Evolutionary conservation across 306 rosid species (phyloP), one percentile per base, ranked within the genome.

Genomic region (Gillenia trifoliata): DNA sequence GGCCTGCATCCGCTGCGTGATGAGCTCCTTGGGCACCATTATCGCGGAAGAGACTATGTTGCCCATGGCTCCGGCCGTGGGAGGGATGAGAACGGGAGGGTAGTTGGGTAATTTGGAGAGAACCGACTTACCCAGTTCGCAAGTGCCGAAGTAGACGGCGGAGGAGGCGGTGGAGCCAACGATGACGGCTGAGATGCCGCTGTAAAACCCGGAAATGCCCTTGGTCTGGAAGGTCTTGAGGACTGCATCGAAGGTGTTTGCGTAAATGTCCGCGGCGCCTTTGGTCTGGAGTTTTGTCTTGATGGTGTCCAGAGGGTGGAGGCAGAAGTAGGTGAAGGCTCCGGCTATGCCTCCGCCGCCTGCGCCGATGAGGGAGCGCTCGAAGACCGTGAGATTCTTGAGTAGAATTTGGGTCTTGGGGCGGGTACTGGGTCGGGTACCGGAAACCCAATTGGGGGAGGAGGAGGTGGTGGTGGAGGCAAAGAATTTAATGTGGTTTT

Each of bases 321-420:
- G 89, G 78, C 95, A 94, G 6, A 89, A 96, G 77, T 91, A 88
- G 40, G 98, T 93, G 81, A 94, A 94, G n/a, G 98, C 98, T 1
- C 98, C 98, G 2, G 98, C 97, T 20, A 91, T 85, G 38, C 96
- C 93, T 0, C 98, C 98, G 2, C 85, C 98, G 8, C 75, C 90
- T 0, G 94, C 98, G 28, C 98, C 98, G 65, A 94, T 90, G 68
- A 91, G 78, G 33, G 97, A 91, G 4, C 97, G 92, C 28, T 94
- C 98, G 73, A 88, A 13, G 69, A 91, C 84, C n/a, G 98, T 67
- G 54, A 93, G 91, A 66, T 73, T 75, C 69, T 83, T 87, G 47
- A 86, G 62, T 6, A 91, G 78, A 64, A 85, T 28, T 43, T 84
- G 87, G 71, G 77, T 41, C 68, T 82, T 67, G 84, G 49, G 22